These are phyloP conservation scores for Dioszegia aurantiaca DNA, from an alignment of 768 basidiomycete species.

Conservation along the genomic window DNA sequence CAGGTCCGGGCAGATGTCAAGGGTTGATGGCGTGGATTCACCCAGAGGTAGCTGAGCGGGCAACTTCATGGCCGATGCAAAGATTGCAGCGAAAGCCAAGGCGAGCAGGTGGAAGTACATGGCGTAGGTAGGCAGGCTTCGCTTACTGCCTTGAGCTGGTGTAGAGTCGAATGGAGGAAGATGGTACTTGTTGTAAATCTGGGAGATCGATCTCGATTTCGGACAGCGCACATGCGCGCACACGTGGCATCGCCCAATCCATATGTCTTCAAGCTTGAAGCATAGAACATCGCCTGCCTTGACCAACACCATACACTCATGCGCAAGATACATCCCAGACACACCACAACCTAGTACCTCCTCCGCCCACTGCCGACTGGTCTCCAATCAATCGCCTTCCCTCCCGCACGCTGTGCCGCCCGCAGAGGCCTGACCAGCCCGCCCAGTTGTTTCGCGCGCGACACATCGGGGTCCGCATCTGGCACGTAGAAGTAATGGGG, in stretches of 20 bases:
- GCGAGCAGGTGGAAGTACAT: neutral
- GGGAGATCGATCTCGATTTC: neutral
- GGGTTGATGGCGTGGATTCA: neutral
- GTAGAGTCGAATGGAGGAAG: neutral
- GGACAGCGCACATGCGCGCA: neutral
- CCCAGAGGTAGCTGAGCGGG: neutral
- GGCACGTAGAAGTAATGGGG: slow-evolving; percentile 53
- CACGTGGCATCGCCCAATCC: too few species aligned
- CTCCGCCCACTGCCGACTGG: slow-evolving; percentile 47
- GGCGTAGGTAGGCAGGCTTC: too few species aligned
- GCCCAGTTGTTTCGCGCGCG: slow-evolving; percentile 45
- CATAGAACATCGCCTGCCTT: too few species aligned
- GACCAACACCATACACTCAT: neutral
- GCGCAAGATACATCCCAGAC: neutral
- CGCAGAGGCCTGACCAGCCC: slow-evolving; percentile 46
- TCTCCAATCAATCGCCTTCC: slow-evolving; percentile 51
- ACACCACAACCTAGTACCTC: slow-evolving; percentile 12
- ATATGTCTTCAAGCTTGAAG: too few species aligned
- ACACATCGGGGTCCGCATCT: slow-evolving; percentile 44
- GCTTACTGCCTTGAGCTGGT: neutral
- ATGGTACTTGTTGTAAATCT: neutral
- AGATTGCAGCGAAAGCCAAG: neutral
- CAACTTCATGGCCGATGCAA: neutral
- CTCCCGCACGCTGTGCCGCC: slow-evolving; percentile 45
- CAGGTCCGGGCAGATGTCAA: slow-evolving; percentile 34